A percentile compares a stretch with the other conserved stretches of the same genome.
These are phyloP conservation scores for Fusarium nisikadoi DNA, from an alignment of 2,329 filamentous ascomycete genomes.

Conservation along the genomic window DNA sequence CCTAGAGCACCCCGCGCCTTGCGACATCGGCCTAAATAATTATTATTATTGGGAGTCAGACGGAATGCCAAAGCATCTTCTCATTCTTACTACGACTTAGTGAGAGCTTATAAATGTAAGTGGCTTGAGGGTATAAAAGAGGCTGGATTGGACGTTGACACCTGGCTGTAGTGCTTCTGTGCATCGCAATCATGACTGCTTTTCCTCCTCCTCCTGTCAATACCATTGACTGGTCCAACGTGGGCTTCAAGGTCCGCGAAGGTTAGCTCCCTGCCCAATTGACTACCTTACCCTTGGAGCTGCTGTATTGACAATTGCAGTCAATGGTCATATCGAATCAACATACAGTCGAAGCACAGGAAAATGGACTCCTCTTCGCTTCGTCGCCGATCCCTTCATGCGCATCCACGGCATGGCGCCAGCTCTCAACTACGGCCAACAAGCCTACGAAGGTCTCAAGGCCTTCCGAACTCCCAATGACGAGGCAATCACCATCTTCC, in stretches of 20 bases:
- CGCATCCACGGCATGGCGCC: slow-evolving; percentile 95
- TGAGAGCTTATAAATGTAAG: slow-evolving; percentile 25
- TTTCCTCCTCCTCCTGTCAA: slow-evolving; percentile 83
- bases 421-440: slow-evolving; percentile 95
- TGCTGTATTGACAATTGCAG: slow-evolving; percentile 54
- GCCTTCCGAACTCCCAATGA: slow-evolving; percentile 84
- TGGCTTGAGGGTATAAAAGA: not conserved
- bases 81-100: slow-evolving; percentile 1
- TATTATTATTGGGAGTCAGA: slow-evolving; percentile 14
- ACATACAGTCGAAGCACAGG: slow-evolving; percentile 80
- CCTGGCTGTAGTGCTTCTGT: not conserved
- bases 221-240: slow-evolving; percentile 91
- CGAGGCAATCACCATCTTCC: slow-evolving; percentile 83
- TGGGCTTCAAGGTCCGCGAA: slow-evolving; percentile 93
- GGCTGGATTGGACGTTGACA: not conserved
- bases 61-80: not conserved
- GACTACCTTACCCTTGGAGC: not conserved
- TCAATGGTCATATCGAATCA: slow-evolving; percentile 94
- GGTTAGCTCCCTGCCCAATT: slow-evolving; percentile 57
- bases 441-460: slow-evolving; percentile 98
- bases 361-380: slow-evolving; percentile 80
- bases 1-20: slow-evolving; percentile 32
- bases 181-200: slow-evolving; percentile 53
- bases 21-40: slow-evolving; percentile 38
- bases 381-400: slow-evolving; percentile 85